These are phyloP conservation scores for Trichoderma sp. DNA, from an alignment of 2,329 filamentous ascomycete species.

Conservation along the genomic window DNA sequence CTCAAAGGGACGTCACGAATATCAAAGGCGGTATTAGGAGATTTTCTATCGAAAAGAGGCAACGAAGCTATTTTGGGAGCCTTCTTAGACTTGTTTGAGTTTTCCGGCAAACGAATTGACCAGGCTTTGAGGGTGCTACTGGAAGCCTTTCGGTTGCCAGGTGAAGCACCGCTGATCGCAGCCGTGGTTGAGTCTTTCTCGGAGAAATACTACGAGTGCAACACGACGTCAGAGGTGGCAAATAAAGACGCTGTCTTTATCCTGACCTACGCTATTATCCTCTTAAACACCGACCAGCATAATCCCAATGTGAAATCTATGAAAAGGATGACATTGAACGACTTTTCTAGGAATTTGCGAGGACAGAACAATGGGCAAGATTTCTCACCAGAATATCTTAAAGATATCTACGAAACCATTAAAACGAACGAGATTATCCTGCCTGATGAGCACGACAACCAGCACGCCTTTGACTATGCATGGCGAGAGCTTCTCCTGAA, in stretches of 20 bases:
- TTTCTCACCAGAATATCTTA: constrained; percentile 81
- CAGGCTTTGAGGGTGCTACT: constrained; percentile 87
- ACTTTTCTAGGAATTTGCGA: constrained; percentile 87
- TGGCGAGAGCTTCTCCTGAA: constrained; percentile 95
- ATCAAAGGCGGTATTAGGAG: constrained; percentile 88
- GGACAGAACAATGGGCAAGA: constrained; percentile 86
- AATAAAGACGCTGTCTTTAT: constrained; percentile 89
- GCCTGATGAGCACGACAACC: constrained; percentile 95
- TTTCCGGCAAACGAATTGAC: constrained; percentile 82
- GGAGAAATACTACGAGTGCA: constrained; percentile 77
- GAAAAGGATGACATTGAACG: constrained; percentile 81
- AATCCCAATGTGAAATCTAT: constrained; percentile 82
- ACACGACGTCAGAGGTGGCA: constrained; percentile 72
- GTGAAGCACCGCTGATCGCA: constrained; percentile 90
- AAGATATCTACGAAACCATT: constrained; percentile 89
- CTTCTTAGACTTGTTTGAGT: constrained; percentile 88
- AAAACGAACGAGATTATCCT: constrained; percentile 93
- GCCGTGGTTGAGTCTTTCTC: constrained; percentile 87
- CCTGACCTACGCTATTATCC: constrained; percentile 93
- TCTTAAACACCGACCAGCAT: constrained; percentile 96
- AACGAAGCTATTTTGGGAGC: constrained; percentile 84
- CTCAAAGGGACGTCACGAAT: constrained; percentile 84
- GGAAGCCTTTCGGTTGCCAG: constrained; percentile 89
- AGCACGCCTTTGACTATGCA: constrained; percentile 94
- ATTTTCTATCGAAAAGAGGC: constrained; percentile 88